Evolutionary conservation across 148 eudicot genomes (phyloP).

Genomic region (Fagopyrum tataricum): DNA sequence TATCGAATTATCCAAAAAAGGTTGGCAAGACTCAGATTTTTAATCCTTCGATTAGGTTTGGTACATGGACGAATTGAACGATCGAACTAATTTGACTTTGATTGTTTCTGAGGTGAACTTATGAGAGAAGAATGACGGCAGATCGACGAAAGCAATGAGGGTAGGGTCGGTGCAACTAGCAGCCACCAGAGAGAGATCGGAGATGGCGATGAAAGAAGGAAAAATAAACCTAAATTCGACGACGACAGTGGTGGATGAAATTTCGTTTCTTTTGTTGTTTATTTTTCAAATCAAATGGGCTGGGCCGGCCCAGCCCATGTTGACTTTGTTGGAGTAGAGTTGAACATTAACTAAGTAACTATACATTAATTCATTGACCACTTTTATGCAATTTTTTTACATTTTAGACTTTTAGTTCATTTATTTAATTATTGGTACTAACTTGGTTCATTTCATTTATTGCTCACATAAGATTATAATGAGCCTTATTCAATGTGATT

Average conservation of each 20-base stretch:
- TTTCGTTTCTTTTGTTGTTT: neutral
- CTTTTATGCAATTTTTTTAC: too few species aligned
- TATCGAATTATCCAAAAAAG: neutral
- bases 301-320: neutral
- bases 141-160: conserved; percentile 9
- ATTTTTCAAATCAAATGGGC: neutral
- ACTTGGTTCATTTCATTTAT: too few species aligned
- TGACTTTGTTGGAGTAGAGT: neutral
- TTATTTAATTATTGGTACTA: too few species aligned
- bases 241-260: neutral
- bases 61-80: neutral
- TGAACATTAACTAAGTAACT: too few species aligned
- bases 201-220: conserved; percentile 15
- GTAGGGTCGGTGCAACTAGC: conserved; percentile 31
- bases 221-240: conserved; percentile 16
- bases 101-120: neutral
- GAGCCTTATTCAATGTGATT: too few species aligned
- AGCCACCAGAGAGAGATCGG: conserved; percentile 30
- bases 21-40: neutral
- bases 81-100: neutral
- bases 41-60: neutral
- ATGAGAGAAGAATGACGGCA: neutral
- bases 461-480: too few species aligned
- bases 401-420: too few species aligned
- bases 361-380: too few species aligned